A percentile compares a stretch with the other conserved stretches of the same genome.
These are phyloP conservation scores for Coccomyxa sp. DNA, from an alignment of 139 green algal genomes.

Conservation along the genomic window DNA sequence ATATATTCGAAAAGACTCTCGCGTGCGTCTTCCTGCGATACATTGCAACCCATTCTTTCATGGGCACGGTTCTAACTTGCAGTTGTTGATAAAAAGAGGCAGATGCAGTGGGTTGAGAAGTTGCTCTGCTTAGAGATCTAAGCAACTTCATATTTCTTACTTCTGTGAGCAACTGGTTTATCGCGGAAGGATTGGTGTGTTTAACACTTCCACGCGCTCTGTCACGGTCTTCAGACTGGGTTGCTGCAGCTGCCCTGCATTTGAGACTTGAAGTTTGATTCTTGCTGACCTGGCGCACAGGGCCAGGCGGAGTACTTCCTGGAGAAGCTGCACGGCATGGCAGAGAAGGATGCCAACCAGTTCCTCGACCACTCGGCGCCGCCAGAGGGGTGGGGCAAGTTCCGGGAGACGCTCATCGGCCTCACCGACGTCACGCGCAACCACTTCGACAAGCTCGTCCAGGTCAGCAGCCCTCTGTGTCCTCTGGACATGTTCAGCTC, in stretches of 20 bases:
- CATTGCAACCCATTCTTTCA: too few relatives aligned
- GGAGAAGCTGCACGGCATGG: slow-evolving; percentile 76
- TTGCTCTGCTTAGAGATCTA: neutral
- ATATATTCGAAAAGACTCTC: too few relatives aligned
- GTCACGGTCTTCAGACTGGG: neutral
- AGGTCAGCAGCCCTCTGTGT: neutral
- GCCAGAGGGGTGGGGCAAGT: slow-evolving; percentile 40
- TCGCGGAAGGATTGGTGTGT: too few relatives aligned
- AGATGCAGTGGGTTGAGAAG: neutral
- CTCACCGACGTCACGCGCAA: slow-evolving; percentile 81
- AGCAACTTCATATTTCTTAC: too few relatives aligned
- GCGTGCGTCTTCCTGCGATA: too few relatives aligned
- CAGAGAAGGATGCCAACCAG: slow-evolving; percentile 62
- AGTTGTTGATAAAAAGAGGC: neutral
- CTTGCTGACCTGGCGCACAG: slow-evolving; percentile 26
- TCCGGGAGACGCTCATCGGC: slow-evolving; percentile 79
- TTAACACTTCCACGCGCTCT: neutral
- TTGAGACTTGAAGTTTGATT: neutral
- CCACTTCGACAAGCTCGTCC: slow-evolving; percentile 88
- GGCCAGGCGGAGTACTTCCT: slow-evolving; percentile 77
- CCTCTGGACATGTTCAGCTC: neutral
- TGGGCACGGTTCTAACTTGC: too few relatives aligned
- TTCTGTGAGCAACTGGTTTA: too few relatives aligned
- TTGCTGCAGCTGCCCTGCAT: neutral
- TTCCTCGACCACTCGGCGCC: slow-evolving; percentile 23